Evolutionary conservation across 2,329 filamentous ascomycete genomes (phyloP).

Genomic region (Cercospora canescens): DNA sequence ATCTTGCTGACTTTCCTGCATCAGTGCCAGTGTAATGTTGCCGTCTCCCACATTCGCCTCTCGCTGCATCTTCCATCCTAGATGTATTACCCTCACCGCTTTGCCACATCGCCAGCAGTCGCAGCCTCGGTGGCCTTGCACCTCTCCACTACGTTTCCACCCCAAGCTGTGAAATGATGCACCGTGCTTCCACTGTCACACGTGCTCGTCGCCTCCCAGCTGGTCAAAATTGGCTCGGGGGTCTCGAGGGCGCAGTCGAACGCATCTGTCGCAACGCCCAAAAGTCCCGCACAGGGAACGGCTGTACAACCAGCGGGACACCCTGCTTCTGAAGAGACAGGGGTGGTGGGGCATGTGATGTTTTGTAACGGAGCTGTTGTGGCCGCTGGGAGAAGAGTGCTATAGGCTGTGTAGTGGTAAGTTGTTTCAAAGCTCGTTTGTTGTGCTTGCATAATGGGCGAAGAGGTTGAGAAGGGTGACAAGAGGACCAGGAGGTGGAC

Average conservation of each 20-base stretch:
- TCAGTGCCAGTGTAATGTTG: too few species aligned
- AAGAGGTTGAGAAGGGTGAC: not conserved
- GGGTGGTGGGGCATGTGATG: slow-evolving; percentile 1
- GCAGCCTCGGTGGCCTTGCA: slow-evolving; percentile 1
- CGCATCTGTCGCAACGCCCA: slow-evolving; percentile 16
- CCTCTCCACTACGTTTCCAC: slow-evolving; percentile 3
- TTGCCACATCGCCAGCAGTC: not conserved
- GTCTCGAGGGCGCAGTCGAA: slow-evolving; percentile 10
- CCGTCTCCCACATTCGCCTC: not conserved
- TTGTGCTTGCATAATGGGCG: not conserved
- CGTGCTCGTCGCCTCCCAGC: slow-evolving; percentile 16
- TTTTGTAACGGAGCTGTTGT: not conserved
- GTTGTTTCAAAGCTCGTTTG: slow-evolving; percentile 36
- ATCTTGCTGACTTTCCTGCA: too few species aligned
- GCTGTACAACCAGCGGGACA: slow-evolving; percentile 19
- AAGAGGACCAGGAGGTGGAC: not conserved
- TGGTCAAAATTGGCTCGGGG: slow-evolving; percentile 8
- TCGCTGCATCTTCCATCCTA: not conserved
- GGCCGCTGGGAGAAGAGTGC: not conserved
- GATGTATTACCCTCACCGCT: not conserved
- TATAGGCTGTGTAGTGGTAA: slow-evolving; percentile 37
- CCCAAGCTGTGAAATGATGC: slow-evolving; percentile 10
- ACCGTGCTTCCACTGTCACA: slow-evolving; percentile 8
- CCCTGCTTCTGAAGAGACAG: slow-evolving; percentile 3
- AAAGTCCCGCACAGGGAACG: slow-evolving; percentile 5